Percentiles rank a stretch among this genome's conserved stretches.
phyloP scores from a whole-genome alignment of 2,329 filamentous ascomycete genomes.

The Aspergillus intermedius region DNA sequence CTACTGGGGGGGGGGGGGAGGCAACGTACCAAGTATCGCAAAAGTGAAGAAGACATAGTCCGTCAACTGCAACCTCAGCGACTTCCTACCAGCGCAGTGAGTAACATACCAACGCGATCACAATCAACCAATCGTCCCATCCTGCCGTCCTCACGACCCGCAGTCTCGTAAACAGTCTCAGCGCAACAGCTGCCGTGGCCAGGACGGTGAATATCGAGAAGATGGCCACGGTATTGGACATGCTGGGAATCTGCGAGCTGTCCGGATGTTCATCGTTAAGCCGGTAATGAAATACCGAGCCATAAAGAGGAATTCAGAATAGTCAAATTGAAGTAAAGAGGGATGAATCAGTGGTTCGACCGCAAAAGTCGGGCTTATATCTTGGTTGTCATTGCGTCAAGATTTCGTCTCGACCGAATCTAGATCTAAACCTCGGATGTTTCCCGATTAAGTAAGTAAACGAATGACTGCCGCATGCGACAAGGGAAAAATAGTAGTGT shows the following conservation, averaged over 20 bases:
- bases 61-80: slow-evolving; percentile 3
- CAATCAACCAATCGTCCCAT: slow-evolving; percentile 23
- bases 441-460: neutral
- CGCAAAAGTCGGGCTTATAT: no score
- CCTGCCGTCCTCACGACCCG: slow-evolving; percentile 17
- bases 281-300: no score
- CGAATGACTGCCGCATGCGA: neutral
- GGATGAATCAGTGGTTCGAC: no score
- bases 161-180: slow-evolving; percentile 20
- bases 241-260: no score
- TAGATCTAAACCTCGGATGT: neutral
- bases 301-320: no score
- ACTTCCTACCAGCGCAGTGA: neutral
- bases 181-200: slow-evolving; percentile 13
- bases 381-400: slow-evolving; percentile 10
- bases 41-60: slow-evolving; percentile 7
- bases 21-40: slow-evolving; percentile 9
- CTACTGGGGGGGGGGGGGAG: no score
- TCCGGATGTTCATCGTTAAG: no score
- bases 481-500: neutral
- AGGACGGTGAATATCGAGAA: slow-evolving; percentile 14
- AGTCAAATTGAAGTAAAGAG: no score
- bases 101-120: slow-evolving; percentile 14
- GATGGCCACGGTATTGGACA: slow-evolving; percentile 12
- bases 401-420: neutral